A percentile compares a stretch with the other conserved stretches of the same genome.
These are phyloP conservation scores for Naganishia friedmannii DNA, from an alignment of 768 basidiomycete genomes.

Conservation along the genomic window DNA sequence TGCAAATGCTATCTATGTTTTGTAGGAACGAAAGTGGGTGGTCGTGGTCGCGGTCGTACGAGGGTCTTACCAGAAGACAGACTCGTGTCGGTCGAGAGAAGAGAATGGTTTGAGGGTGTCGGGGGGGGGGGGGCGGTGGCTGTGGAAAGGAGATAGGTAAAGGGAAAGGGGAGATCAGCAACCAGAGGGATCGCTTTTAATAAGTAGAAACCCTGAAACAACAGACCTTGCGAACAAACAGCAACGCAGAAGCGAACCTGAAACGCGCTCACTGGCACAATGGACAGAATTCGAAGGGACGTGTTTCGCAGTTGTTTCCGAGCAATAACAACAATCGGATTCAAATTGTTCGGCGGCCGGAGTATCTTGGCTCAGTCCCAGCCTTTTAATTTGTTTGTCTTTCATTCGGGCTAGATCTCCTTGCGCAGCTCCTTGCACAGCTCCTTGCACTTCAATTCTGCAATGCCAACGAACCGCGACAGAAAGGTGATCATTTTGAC, in stretches of 20 bases:
- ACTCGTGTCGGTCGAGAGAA: too few relatives aligned
- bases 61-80: slow-evolving; percentile 23
- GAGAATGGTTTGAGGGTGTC: too few relatives aligned
- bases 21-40: slow-evolving; percentile 14
- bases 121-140: not conserved
- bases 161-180: not conserved
- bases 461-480: too few relatives aligned
- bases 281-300: not conserved
- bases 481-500: too few relatives aligned
- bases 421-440: too few relatives aligned
- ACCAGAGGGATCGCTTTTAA: not conserved
- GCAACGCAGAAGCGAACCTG: not conserved
- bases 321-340: slow-evolving; percentile 2
- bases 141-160: not conserved
- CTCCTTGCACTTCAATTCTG: too few relatives aligned
- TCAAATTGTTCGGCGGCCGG: not conserved
- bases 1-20: not conserved
- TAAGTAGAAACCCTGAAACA: not conserved
- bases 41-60: not conserved
- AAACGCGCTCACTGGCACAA: slow-evolving; percentile 3
- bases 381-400: not conserved
- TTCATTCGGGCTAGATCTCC: not conserved
- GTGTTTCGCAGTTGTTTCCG: slow-evolving; percentile 1
- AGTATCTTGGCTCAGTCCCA: too few relatives aligned
- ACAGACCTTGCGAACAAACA: not conserved